Evolutionary conservation across 495 filamentous ascomycete species (phyloP).

Genomic region (Friedmanniomyces simplex): DNA sequence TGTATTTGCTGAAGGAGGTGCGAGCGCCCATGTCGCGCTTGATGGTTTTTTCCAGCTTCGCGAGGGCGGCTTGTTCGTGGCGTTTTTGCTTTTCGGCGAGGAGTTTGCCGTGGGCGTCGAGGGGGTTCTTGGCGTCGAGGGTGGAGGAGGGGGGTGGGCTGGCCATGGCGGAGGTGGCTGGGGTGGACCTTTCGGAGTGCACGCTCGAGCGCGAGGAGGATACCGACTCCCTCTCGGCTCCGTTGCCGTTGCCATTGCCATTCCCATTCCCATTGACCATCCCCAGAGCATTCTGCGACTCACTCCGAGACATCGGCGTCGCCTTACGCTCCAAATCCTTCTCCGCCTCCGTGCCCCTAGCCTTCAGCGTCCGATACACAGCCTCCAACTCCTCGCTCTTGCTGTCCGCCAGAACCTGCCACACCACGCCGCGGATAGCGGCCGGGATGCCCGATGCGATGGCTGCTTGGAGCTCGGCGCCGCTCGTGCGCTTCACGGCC

Average conservation of each 20-base stretch:
- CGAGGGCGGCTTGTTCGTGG: slow-evolving; percentile 50
- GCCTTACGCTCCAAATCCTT: slow-evolving; percentile 35
- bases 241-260: slow-evolving; percentile 18
- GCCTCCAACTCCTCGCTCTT: slow-evolving; percentile 81
- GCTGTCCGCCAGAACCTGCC: slow-evolving; percentile 93
- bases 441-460: slow-evolving; percentile 90
- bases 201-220: slow-evolving; percentile 70
- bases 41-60: slow-evolving; percentile 85
- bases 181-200: slow-evolving; percentile 66
- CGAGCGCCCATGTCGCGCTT: slow-evolving; percentile 79
- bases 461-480: slow-evolving; percentile 77
- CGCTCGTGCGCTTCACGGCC: slow-evolving; percentile 70
- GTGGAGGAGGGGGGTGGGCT: slow-evolving; percentile 34
- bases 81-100: slow-evolving; percentile 68
- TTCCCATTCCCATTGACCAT: slow-evolving; percentile 19
- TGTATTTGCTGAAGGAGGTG: slow-evolving; percentile 93
- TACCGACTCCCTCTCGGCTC: slow-evolving; percentile 47
- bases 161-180: slow-evolving; percentile 49
- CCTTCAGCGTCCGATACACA: slow-evolving; percentile 75
- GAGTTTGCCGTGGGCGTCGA: slow-evolving; percentile 54
- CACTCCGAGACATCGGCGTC: slow-evolving; percentile 8
- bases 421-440: slow-evolving; percentile 90
- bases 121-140: slow-evolving; percentile 43
- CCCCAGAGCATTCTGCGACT: slow-evolving; percentile 1
- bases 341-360: slow-evolving; percentile 65